Evolutionary conservation across 1,284 basidiomycete genomes (phyloP), one percentile per base, ranked within the genome.

Genomic region (Leccinum griseonigrum): DNA sequence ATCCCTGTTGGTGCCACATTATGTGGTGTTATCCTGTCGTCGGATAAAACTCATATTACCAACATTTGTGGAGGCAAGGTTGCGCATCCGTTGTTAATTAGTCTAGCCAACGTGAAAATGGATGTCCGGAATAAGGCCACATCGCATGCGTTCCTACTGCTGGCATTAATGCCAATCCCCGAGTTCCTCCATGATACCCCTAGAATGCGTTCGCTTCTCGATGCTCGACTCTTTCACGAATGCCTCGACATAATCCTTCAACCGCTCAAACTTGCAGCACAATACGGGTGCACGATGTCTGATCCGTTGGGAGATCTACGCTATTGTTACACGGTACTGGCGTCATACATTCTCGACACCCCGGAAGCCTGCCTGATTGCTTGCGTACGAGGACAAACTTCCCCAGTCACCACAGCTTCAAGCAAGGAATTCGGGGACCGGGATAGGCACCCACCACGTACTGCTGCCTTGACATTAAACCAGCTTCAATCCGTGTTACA

Each of bases 31-130:
- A 66, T 77, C 9, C 43, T 74, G 2, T 72, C 76, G 0, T 74
- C 71, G 0, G 72, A 78, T 54, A 77, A 78, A 59, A 78, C 70
- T 0, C 69, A 68, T 22, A 70, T 77, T 3, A 76, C 73, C 7
- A 74, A 76, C 51, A 46, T 60, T 13, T 60, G 31, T 7, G 28
- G 52, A 1, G 10, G 52, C 1, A 60, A 14, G 13, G 43, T 61
- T 2, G 71, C 73, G 0, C 74, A 79, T 58, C 76, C 75, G 0
- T 58, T 77, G 7, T 66, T 78, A 9, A 67, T 78, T 18, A 70
- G 63, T 31, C 61, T 76, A 8, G 74, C 76, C 2, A 77, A 79
- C 58, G 66, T 78, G 4, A 52, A 66, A n/a, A 70, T 68, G 66
- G 66, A 69, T 26, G 63, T 75, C 53, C 63, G 69, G 3, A 71